phyloP scores from a whole-genome alignment of 305 asterid species.

The Ajuga reptans region DNA sequence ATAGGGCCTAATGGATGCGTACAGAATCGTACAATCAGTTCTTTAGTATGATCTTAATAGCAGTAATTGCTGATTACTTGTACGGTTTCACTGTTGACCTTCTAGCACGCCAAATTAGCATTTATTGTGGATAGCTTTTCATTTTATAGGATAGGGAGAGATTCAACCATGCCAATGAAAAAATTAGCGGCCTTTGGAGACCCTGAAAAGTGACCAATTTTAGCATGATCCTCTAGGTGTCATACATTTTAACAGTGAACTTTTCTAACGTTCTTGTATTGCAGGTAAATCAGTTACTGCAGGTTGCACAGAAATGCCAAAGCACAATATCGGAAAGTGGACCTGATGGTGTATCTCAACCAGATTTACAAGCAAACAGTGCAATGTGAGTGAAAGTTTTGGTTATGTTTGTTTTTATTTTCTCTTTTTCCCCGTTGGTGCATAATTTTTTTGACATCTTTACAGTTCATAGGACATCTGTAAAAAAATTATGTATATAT shows the following conservation, averaged over 20 bases:
- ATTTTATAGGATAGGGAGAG: not conserved
- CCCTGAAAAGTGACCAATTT: not conserved
- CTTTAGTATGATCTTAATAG: not conserved
- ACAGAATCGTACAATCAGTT: not conserved
- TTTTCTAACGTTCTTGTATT: slow-evolving; percentile 18
- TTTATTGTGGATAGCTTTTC: not conserved
- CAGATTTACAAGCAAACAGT: slow-evolving; percentile 82
- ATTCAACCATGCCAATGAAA: not conserved
- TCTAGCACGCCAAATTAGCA: not conserved
- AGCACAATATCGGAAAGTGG: slow-evolving; percentile 80
- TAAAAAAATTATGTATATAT: not conserved
- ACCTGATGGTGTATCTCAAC: slow-evolving; percentile 71
- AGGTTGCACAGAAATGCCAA: slow-evolving; percentile 93
- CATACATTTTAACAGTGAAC: not conserved
- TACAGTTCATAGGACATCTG: no score
- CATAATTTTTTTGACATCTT: no score
- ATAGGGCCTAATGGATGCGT: not conserved
- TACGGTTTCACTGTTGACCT: not conserved
- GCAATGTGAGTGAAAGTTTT: slow-evolving; percentile 51
- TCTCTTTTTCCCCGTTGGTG: not conserved
- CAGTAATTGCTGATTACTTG: not conserved
- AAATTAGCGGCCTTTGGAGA: not conserved
- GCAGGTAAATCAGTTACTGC: slow-evolving; percentile 85
- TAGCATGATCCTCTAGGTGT: not conserved
- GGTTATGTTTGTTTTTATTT: not conserved